Evolutionary conservation across 306 rosid species (phyloP), one percentile per base, ranked within the genome.

Genomic region (Inga oerstediana): DNA sequence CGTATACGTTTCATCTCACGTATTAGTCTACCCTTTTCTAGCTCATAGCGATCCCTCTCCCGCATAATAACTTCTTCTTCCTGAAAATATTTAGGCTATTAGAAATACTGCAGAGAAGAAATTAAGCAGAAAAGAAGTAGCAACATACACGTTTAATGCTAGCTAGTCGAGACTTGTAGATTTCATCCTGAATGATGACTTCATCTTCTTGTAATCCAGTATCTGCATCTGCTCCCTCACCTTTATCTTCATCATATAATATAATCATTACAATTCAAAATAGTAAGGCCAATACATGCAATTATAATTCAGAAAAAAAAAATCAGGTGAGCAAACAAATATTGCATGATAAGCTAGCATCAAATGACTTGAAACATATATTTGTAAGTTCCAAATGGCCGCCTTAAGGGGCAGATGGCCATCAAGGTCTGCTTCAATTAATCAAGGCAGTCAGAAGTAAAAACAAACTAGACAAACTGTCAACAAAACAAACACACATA

Each of bases 1-100:
- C 99, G 87, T 85, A 97, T 94, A 78, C 99, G 98, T 83, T 97
- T 97, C 99, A 97, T 97, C 90, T 97, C 99, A 65, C 99, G 98
- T 80, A 97, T 94, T 83, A 97, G 92, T 82, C 97, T 91, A 73
- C 97, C 98, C 85, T 97, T 97, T 83, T 97, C 99, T 80, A 94
- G 80, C 86, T 97, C 99, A 77, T 90, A 92, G 2, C 98, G 95
- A 77, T 97, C 99, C 88, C 97, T 97, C 91, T 94, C 99, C 56
- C 98, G 95, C 80, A 92, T 51, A 75, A 94, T 75, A 79, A 56
- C 68, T 83, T 97, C 99, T 87, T 97, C 99, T 88, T 97, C 99
- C 99, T 97, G 86, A 70, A 65, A 51, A 56, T 58, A 79, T 74
- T 79, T 74, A 54, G 30, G 45, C 75, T 48, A 61, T 80, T 76